phyloP scores from a whole-genome alignment of 148 eudicot genomes.

The Silene uniflora region DNA sequence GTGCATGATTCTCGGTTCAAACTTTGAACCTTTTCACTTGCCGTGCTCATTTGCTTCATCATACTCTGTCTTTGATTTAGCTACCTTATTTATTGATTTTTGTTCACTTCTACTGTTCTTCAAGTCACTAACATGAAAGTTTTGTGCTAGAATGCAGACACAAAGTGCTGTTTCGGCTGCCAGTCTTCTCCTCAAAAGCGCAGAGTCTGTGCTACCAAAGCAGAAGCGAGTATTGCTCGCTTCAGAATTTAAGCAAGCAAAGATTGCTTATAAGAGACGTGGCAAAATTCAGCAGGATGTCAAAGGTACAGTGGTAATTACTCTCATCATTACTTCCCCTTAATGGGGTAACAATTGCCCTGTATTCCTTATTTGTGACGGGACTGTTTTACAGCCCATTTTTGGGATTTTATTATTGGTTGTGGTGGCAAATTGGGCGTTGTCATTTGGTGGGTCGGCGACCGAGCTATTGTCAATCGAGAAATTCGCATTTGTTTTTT shows the following conservation, averaged over 20 bases:
- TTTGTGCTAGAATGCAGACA: slow-evolving; percentile 62
- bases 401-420: no score
- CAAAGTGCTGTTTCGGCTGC: slow-evolving; percentile 72
- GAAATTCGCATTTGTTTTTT: no score
- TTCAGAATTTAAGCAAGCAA: slow-evolving; percentile 70
- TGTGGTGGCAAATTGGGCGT: no score
- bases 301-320: slow-evolving; percentile 37
- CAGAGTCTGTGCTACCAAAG: slow-evolving; percentile 72
- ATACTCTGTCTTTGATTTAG: not conserved
- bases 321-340: no score
- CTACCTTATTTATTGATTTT: not conserved
- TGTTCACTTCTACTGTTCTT: not conserved
- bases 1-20: not conserved
- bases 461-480: no score
- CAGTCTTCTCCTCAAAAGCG: slow-evolving; percentile 56
- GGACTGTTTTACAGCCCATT: no score
- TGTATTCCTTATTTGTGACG: no score
- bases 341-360: no score
- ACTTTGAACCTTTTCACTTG: not conserved
- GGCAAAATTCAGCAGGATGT: slow-evolving; percentile 40
- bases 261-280: slow-evolving; percentile 64
- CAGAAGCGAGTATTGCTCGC: slow-evolving; percentile 67
- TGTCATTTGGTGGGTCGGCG: no score
- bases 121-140: slow-evolving; percentile 21
- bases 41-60: not conserved